These are phyloP conservation scores for Phytophthora pluvialis DNA, from an alignment of 352 stramenopile species.

Conservation along the genomic window DNA sequence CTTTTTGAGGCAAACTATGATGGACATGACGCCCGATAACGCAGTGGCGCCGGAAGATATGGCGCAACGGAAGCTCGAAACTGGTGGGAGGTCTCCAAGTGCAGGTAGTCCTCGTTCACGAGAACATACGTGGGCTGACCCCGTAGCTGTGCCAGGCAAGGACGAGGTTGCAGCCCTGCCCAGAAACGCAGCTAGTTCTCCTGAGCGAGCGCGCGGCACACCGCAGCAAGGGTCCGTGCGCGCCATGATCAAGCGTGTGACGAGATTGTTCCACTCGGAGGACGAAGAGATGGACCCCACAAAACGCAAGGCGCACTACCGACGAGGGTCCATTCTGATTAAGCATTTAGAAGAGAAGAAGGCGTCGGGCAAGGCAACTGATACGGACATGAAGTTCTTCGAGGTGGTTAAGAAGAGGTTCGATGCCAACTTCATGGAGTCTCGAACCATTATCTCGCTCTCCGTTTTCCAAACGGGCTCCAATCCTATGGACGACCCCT, in stretches of 20 bases:
- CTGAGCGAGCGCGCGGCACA: conserved; percentile 1
- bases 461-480: conserved; percentile 78
- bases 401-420: conserved; percentile 78
- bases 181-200: conserved; percentile 14
- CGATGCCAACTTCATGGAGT: conserved; percentile 76
- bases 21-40: conserved; percentile 49
- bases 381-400: conserved; percentile 86
- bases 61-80: conserved; percentile 13
- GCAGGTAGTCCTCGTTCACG: background rate
- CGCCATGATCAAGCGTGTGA: conserved; percentile 46
- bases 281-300: conserved; percentile 48
- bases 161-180: conserved; percentile 7
- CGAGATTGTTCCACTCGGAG: conserved; percentile 46
- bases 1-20: conserved; percentile 37
- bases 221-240: conserved; percentile 35
- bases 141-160: background rate
- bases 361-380: conserved; percentile 56
- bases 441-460: conserved; percentile 76
- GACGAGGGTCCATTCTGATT: conserved; percentile 73
- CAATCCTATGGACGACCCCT: conserved; percentile 76
- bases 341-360: conserved; percentile 77
- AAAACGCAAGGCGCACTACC: conserved; percentile 61
- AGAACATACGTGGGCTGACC: conserved; percentile 28
- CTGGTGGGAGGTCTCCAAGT: conserved; percentile 9
- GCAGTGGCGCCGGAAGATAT: conserved; percentile 35